phyloP scores from a whole-genome alignment of 768 basidiomycete genomes.

The Mycena albidolilacea region DNA sequence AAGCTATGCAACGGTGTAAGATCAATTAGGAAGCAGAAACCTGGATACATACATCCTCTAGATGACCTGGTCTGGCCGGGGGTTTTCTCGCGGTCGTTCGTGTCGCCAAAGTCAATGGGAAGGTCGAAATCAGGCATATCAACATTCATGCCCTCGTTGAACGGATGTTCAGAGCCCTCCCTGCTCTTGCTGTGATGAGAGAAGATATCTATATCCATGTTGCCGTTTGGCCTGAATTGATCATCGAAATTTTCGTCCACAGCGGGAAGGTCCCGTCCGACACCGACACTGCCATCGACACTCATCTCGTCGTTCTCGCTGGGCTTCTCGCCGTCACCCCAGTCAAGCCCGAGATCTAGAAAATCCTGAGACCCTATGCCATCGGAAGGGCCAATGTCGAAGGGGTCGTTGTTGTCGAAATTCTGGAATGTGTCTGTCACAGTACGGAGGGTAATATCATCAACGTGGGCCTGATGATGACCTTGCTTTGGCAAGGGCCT shows the following conservation, averaged over 20 bases:
- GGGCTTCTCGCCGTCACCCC: conserved; percentile 69
- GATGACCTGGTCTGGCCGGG: conserved; percentile 74
- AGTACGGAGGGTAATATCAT: conserved; percentile 90
- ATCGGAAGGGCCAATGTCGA: conserved; percentile 83
- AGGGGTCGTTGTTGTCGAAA: conserved; percentile 79
- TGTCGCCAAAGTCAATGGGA: conserved; percentile 68
- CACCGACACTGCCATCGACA: conserved; percentile 75
- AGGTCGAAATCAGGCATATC: conserved; percentile 61
- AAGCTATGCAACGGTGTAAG: conserved; percentile 61
- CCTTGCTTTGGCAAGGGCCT: conserved; percentile 76
- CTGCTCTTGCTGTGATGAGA: conserved; percentile 73
- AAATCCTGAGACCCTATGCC: conserved; percentile 92
- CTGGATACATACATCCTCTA: conserved; percentile 72
- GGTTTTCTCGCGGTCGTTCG: conserved; percentile 68
- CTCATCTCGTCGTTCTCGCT: conserved; percentile 65
- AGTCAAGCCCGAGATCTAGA: conserved; percentile 83
- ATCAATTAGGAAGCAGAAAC: neutral
- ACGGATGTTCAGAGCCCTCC: conserved; percentile 77
- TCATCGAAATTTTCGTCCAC: conserved; percentile 74
- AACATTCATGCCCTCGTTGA: conserved; percentile 66
- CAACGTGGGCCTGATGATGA: conserved; percentile 86
- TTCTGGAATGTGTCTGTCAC: conserved; percentile 76
- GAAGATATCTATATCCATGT: conserved; percentile 73
- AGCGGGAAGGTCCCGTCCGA: conserved; percentile 79
- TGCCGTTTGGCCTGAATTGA: conserved; percentile 67